Conservation (phyloP, 228 moss, liverwort and hornwort species). For the Sphagnum magellanicum region DNA sequence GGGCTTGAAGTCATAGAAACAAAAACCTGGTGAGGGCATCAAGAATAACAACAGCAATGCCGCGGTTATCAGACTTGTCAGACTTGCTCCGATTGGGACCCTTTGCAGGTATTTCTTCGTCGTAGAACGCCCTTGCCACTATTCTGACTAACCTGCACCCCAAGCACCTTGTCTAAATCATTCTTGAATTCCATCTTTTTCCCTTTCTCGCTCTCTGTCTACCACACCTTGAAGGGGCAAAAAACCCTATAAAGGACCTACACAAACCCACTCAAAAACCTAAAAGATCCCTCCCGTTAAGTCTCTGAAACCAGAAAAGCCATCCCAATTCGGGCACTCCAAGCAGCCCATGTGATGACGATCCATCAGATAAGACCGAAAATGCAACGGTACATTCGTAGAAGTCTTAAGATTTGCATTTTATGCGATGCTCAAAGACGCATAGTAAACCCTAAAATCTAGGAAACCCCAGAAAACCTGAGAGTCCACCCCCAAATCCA, state of each 20-base stretch:
- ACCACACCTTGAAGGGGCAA: no score
- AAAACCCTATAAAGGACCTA: background rate
- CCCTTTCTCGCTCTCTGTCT: no score
- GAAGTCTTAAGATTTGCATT: background rate
- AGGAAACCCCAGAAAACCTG: background rate
- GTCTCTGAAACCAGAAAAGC: background rate
- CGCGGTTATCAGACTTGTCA: conserved; percentile 93
- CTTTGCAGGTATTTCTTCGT: conserved; percentile 97
- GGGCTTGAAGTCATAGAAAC: background rate
- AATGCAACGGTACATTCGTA: background rate
- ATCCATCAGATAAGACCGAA: background rate
- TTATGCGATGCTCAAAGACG: background rate
- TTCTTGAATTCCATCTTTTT: no score
- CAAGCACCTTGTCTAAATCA: background rate
- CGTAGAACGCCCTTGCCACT: conserved; percentile 96
- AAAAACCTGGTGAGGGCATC: conserved; percentile 80
- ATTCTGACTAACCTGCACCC: conserved; percentile 79
- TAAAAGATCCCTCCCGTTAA: background rate
- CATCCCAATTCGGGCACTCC: background rate
- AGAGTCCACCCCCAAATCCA: background rate
- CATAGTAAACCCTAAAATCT: background rate
- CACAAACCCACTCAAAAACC: background rate
- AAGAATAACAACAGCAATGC: conserved; percentile 90
- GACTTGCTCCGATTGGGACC: conserved; percentile 97
- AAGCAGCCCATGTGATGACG: background rate